Base-by-base conservation (phyloP, 2,329 filamentous ascomycete genomes). In the Lecanicillium sp. region DNA sequence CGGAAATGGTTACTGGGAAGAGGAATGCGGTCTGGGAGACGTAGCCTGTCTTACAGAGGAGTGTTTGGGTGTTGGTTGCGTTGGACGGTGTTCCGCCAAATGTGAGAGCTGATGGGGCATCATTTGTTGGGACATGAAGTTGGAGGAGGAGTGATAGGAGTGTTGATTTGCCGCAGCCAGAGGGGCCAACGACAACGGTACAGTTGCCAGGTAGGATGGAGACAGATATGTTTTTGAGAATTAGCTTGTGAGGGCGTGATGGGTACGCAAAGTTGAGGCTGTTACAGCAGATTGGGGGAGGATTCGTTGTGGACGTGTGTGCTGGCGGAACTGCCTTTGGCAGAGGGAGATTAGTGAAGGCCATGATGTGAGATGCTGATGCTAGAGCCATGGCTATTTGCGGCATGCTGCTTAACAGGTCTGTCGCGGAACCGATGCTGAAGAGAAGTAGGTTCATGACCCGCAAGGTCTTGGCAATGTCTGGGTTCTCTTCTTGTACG, bases 101-200 rank as follows among this genome's bases (percentile, higher is more conserved):
- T 2, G 69, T 74, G 3, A 87, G 59, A 0, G 72, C 59, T 6
- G 48, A 43, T 6, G 22, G 22, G 9, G 28, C 10, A 7, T 33
- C 40, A 3, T 28, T 33, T n/a, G 41, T 22, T 1, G 72, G 68
- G 2, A 58, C 47, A 48, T 92, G 87, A 0, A 96, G 68, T 1
- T 82, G 77, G 4, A 94, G 63, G 0, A 97, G 66, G 0, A 97
- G 64, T 0, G 83, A 76, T 1, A 83, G 72, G 27, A 96, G 70
- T 0, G 90, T 96, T 12, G 84, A 89, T 62, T 98, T 97, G 1
- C 92, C 90, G n/a, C 83, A 86, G 0, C 92, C 90, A 0, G 88
- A 95, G 1, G 75, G 65, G 1, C 90, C 89, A 3, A 94, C 87
- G 15, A 97, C 77, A 3, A 86, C 87, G 0, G 81, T 81, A 47